Percentiles rank a stretch among this genome's conserved stretches.
These are phyloP conservation scores for Hymenoscyphus fraxineus DNA, from an alignment of 2,329 filamentous ascomycete species.

Conservation along the genomic window DNA sequence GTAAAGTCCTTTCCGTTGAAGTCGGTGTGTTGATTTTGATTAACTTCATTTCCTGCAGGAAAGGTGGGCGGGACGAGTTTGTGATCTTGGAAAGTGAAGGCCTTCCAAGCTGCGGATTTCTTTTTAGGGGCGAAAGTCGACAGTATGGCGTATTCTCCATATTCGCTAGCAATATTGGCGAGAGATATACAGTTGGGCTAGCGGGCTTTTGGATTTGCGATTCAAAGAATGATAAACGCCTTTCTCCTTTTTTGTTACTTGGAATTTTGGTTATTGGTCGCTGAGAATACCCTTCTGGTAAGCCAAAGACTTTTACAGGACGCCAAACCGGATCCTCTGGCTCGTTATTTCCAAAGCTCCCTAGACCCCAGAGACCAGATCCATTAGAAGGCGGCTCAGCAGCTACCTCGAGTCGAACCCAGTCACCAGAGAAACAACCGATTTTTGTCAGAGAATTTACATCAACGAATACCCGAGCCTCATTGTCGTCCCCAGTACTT, in stretches of 20 bases:
- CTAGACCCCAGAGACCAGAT: constrained; percentile 63
- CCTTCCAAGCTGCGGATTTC: constrained; percentile 45
- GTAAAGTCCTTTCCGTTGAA: constrained; percentile 78
- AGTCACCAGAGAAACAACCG: constrained; percentile 96
- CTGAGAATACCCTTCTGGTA: constrained; percentile 71
- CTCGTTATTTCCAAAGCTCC: constrained; percentile 61
- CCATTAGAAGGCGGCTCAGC: constrained; percentile 68
- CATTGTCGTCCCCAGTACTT: constrained; percentile 72
- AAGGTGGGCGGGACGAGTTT: constrained; percentile 53
- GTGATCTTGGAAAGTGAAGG: constrained; percentile 54
- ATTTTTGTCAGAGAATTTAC: constrained; percentile 81
- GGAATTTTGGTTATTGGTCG: constrained; percentile 59
- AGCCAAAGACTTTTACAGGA: constrained; percentile 80
- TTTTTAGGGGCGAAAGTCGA: constrained; percentile 68
- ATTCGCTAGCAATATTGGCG: constrained; percentile 84
- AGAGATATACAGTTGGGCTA: constrained; percentile 66
- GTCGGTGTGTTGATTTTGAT: constrained; percentile 85
- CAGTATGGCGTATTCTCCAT: constrained; percentile 75
- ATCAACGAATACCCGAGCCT: constrained; percentile 86
- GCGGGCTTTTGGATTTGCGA: constrained; percentile 61
- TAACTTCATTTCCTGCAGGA: constrained; percentile 74
- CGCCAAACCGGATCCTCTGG: constrained; percentile 67
- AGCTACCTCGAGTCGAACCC: constrained; percentile 79
- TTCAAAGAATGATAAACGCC: constrained; percentile 60
- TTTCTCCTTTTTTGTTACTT: constrained; percentile 48